Evolutionary conservation across 805 yeast genomes (phyloP), one percentile per base, ranked within the genome.

Genomic region (Kluyveromyces wickerhamii): DNA sequence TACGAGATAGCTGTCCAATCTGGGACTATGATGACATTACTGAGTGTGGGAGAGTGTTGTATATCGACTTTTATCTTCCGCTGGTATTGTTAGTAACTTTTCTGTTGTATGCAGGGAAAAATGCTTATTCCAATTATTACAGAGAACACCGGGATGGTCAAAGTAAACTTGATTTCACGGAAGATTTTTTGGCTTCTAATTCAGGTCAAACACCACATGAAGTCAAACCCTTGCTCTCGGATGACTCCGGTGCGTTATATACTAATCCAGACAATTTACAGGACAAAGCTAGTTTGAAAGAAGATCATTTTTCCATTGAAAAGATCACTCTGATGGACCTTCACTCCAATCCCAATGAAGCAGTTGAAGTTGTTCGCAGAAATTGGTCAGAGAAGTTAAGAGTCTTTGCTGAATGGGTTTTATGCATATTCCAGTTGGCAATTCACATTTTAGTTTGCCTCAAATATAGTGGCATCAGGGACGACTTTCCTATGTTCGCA

Each of bases 21-120:
- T 79, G 86, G 85, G 58, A 63, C 41, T 73, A 67, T 39, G 86
- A 79, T 47, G 86, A 79, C 51, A 49, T 79, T 26, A 70, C 79
- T 1, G 48, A 49, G 11, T 74, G 80, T 47, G 71, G 71, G 4
- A 62, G 77, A 30, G 57, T 60, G 14, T 43, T 49, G 48, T 52
- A 57, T 40, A 48, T 74, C 24, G 66, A 67, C 37, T 54, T 53
- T 21, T 48, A 54, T 30, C 42, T 45, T 5, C 61, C 60, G 3
- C 19, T 46, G 15, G 7, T 35, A 4, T 12, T 53, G 14, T 26
- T 46, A 5, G 19, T 34, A 4, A 13, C 30, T 2, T 29, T 40
- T 15, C 13, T 38, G 3, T 21, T 30, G 7, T 47, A 42, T 22
- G 21, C 50, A 10, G 12, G 29, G 2, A 44, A 44, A 20, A 49